Conservation (phyloP, 495 filamentous ascomycete genomes). For the Penicillium goetzii region DNA sequence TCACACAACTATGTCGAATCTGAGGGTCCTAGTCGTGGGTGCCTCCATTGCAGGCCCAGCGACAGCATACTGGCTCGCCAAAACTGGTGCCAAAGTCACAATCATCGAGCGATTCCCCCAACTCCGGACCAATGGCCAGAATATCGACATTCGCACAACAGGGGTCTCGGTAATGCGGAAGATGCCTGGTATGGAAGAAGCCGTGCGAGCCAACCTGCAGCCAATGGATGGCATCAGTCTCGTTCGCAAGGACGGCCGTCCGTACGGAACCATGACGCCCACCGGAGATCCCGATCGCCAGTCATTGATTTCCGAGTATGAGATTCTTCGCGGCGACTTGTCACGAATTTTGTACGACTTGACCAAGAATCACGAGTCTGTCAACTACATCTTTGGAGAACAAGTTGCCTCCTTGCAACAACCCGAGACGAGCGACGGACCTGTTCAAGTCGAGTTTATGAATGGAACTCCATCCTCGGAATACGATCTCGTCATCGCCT, state of each 20-base stretch:
- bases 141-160: conserved; percentile 55
- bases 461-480: conserved; percentile 38
- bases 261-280: conserved; percentile 45
- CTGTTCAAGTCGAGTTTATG: conserved; percentile 41
- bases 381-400: conserved; percentile 52
- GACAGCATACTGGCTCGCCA: conserved; percentile 53
- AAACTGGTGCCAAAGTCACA: conserved; percentile 52
- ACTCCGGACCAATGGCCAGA: conserved; percentile 53
- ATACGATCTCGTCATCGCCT: conserved; percentile 54
- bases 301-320: conserved; percentile 56
- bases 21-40: conserved; percentile 43
- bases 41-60: conserved; percentile 40
- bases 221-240: conserved; percentile 50
- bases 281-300: conserved; percentile 47
- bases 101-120: conserved; percentile 54
- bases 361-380: conserved; percentile 42
- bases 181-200: conserved; percentile 53
- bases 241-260: conserved; percentile 40
- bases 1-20: conserved; percentile 30
- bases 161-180: conserved; percentile 54
- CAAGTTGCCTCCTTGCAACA: conserved; percentile 25
- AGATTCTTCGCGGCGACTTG: conserved; percentile 60
- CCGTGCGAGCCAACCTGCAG: conserved; percentile 42
- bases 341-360: conserved; percentile 49
- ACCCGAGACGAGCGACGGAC: conserved; percentile 25